phyloP scores from a whole-genome alignment of 2,329 filamentous ascomycete species.

The Stagonosporopsis cucurbitacearum region DNA sequence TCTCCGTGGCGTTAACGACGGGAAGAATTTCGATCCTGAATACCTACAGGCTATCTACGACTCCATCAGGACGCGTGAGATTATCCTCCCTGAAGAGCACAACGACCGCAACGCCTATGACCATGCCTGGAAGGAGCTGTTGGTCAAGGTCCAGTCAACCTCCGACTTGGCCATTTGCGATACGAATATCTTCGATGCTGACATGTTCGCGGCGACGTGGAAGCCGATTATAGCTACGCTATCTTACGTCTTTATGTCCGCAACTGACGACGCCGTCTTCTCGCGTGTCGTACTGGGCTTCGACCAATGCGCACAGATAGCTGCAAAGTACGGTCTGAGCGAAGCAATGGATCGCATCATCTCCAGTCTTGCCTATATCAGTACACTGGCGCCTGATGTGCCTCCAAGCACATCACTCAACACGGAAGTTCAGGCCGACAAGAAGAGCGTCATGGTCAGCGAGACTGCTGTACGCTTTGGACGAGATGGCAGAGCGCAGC shows the following conservation, averaged over 20 bases:
- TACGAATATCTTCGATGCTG: conserved; percentile 93
- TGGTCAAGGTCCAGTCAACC: conserved; percentile 81
- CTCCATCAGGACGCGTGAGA: conserved; percentile 90
- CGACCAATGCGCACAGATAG: conserved; percentile 93
- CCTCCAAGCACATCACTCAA: conserved; percentile 87
- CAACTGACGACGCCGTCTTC: conserved; percentile 95
- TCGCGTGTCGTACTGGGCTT: conserved; percentile 92
- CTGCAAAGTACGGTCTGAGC: conserved; percentile 79
- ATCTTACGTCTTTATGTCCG: conserved; percentile 98
- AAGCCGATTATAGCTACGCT: conserved; percentile 91
- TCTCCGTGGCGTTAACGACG: conserved; percentile 86
- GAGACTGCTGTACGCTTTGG: conserved; percentile 96
- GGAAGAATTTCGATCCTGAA: conserved; percentile 80
- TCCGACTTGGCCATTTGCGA: conserved; percentile 79
- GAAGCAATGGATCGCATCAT: conserved; percentile 94
- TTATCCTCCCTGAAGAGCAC: conserved; percentile 95
- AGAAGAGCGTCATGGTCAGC: conserved; percentile 97
- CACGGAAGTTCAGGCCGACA: conserved; percentile 90
- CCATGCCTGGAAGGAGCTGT: conserved; percentile 94
- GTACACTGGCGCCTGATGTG: conserved; percentile 77
- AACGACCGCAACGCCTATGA: conserved; percentile 97
- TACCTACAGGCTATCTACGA: conserved; percentile 89
- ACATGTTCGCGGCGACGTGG: conserved; percentile 98
- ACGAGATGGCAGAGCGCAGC: conserved; percentile 88
- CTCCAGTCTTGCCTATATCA: conserved; percentile 87